A percentile compares a stretch with the other conserved stretches of the same genome.
Conservation (phyloP, 2,329 filamentous ascomycete species). For the Periconia sp. region DNA sequence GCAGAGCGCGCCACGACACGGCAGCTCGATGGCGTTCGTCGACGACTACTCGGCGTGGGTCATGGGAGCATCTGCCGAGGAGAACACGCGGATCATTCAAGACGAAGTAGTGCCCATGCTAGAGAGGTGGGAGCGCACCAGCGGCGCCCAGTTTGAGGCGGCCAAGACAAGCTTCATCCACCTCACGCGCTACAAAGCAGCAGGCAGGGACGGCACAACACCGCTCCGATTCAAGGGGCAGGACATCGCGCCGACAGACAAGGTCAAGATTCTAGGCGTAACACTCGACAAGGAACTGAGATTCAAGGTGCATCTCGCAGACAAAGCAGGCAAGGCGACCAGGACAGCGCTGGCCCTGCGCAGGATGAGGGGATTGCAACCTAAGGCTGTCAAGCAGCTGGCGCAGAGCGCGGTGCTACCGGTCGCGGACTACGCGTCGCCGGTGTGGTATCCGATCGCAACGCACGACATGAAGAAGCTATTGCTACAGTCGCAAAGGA, state of each 20-base stretch:
- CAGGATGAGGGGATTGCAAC: conserved; percentile 8
- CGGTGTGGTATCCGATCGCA: conserved; percentile 9
- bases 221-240: conserved; percentile 11
- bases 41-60: conserved; percentile 30
- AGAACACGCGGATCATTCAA: conserved; percentile 18
- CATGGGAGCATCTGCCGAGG: conserved; percentile 12
- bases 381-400: conserved; percentile 10
- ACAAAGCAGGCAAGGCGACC: conserved; percentile 12
- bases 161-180: conserved; percentile 40
- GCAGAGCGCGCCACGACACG: conserved; percentile 11
- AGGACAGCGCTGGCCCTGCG: conserved; percentile 9
- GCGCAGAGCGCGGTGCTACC: conserved; percentile 7
- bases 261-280: conserved; percentile 17
- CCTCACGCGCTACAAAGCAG: conserved; percentile 28
- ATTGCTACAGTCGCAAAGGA: conserved; percentile 6
- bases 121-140: conserved; percentile 29
- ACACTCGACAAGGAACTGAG: conserved; percentile 15
- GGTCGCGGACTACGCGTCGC: conserved; percentile 11
- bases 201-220: conserved; percentile 7
- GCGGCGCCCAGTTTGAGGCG: conserved; percentile 35
- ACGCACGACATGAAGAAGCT: conserved; percentile 12
- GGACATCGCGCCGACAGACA: conserved; percentile 9
- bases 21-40: conserved; percentile 25
- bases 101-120: conserved; percentile 12
- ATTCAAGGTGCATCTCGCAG: conserved; percentile 14